A percentile compares a stretch with the other conserved stretches of the same genome.
Conservation (phyloP, 106 monocot genomes). For the Phalaenopsis aphrodite region DNA sequence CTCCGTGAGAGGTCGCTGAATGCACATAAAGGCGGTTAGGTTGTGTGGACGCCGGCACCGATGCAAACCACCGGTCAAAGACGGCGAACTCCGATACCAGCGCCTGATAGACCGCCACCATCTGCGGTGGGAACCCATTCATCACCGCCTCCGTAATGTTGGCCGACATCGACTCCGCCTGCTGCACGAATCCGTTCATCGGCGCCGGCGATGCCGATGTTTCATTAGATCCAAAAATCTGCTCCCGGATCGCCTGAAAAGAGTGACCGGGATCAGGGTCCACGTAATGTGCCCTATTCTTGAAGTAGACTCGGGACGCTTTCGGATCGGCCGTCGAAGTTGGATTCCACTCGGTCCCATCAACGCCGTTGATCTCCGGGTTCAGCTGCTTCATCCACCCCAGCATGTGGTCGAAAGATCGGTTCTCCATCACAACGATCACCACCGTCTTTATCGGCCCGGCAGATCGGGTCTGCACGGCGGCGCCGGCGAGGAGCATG, state of each 20-base stretch:
- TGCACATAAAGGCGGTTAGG: conserved; percentile 79
- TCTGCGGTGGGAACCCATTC: conserved; percentile 79
- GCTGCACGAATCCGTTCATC: conserved; percentile 60
- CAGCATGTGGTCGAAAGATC: conserved; percentile 67
- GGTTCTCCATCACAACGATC: conserved; percentile 41
- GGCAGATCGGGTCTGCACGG: background rate
- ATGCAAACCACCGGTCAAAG: conserved; percentile 81
- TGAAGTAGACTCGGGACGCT: conserved; percentile 27
- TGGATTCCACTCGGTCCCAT: conserved; percentile 25
- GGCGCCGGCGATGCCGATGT: conserved; percentile 23
- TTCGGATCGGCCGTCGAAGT: conserved; percentile 15
- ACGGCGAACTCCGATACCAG: conserved; percentile 74
- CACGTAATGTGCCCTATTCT: conserved; percentile 26
- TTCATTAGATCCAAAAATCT: conserved; percentile 31
- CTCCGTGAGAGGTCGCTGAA: conserved; percentile 75
- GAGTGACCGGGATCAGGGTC: conserved; percentile 56
- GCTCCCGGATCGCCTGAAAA: conserved; percentile 43
- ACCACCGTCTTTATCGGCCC: conserved; percentile 36
- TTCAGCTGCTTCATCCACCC: conserved; percentile 42
- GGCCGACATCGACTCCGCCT: conserved; percentile 19
- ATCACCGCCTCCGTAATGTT: conserved; percentile 40
- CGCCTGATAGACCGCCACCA: conserved; percentile 64
- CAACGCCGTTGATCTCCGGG: conserved; percentile 42
- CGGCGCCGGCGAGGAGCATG: no score
- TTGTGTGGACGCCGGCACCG: conserved; percentile 75